phyloP scores from a whole-genome alignment of 495 filamentous ascomycete species.

The Extremus antarcticus region DNA sequence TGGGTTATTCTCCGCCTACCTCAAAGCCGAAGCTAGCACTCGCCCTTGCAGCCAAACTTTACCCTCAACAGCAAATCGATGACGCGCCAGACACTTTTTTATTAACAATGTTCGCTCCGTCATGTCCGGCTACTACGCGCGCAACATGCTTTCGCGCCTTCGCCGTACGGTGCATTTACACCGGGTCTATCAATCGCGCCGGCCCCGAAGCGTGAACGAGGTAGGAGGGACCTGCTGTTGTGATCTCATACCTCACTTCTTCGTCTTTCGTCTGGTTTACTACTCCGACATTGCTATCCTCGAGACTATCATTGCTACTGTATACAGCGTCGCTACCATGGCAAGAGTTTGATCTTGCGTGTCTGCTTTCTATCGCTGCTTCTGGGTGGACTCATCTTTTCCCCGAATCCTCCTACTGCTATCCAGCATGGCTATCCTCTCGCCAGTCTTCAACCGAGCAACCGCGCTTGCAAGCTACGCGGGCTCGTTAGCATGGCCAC shows the following conservation, averaged over 20 bases:
- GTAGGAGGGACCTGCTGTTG: not conserved
- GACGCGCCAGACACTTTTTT: not conserved
- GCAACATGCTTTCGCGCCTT: not conserved
- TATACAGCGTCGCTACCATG: not conserved
- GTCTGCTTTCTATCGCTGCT: not conserved
- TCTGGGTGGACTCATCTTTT: no score
- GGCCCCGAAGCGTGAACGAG: not conserved
- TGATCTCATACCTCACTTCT: not conserved
- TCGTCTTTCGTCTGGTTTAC: not conserved
- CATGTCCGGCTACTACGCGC: not conserved
- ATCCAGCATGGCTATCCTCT: slow-evolving; percentile 13
- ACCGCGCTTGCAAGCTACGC: slow-evolving; percentile 23
- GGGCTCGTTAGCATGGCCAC: slow-evolving; percentile 33
- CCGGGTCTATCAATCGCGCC: not conserved
- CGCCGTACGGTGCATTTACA: not conserved
- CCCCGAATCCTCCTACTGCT: no score
- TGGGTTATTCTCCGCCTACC: no score
- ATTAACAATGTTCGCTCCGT: not conserved
- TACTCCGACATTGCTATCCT: no score
- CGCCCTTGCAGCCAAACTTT: not conserved
- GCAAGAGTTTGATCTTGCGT: not conserved
- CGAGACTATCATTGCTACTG: no score
- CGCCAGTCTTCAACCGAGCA: slow-evolving; percentile 18
- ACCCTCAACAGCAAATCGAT: not conserved
- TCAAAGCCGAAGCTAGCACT: not conserved